Evolutionary conservation across 2,329 filamentous ascomycete genomes (phyloP).

Genomic region (Xylaria polymorpha): DNA sequence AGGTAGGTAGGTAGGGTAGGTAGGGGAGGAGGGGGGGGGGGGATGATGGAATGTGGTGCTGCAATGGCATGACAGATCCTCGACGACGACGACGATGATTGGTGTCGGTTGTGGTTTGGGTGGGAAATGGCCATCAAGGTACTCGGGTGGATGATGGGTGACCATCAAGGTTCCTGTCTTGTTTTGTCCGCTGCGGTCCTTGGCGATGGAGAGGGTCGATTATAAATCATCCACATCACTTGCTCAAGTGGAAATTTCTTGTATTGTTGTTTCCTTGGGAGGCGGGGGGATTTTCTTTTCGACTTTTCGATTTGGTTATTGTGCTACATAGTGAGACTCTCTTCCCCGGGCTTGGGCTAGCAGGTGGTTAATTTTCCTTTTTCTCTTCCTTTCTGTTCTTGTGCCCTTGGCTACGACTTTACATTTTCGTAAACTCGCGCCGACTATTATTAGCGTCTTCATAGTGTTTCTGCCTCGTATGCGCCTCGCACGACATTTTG

Average conservation of each 20-base stretch:
- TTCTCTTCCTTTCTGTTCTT: neutral
- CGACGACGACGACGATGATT: conserved; percentile 29
- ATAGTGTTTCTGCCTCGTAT: conserved; percentile 16
- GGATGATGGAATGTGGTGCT: neutral
- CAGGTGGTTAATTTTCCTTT: neutral
- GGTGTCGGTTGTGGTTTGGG: conserved; percentile 2
- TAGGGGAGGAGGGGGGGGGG: neutral
- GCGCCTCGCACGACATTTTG: conserved; percentile 33
- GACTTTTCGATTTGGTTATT: neutral
- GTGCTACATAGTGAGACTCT: neutral
- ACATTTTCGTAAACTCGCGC: neutral
- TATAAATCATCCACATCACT: conserved; percentile 28
- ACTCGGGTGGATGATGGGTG: conserved; percentile 12
- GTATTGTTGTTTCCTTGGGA: neutral
- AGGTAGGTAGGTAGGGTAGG: neutral
- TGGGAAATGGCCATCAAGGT: conserved; percentile 34
- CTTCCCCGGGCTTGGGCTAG: neutral
- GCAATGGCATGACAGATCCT: conserved; percentile 11
- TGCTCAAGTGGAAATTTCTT: neutral
- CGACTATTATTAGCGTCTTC: conserved; percentile 13
- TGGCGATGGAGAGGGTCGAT: conserved; percentile 18
- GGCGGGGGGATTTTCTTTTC: neutral
- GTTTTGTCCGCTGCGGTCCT: conserved; percentile 19
- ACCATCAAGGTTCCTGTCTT: conserved; percentile 35
- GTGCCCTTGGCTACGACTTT: neutral